Evolutionary conservation across 2,329 filamentous ascomycete genomes (phyloP).

Genomic region (Sphaerostilbella broomeana): DNA sequence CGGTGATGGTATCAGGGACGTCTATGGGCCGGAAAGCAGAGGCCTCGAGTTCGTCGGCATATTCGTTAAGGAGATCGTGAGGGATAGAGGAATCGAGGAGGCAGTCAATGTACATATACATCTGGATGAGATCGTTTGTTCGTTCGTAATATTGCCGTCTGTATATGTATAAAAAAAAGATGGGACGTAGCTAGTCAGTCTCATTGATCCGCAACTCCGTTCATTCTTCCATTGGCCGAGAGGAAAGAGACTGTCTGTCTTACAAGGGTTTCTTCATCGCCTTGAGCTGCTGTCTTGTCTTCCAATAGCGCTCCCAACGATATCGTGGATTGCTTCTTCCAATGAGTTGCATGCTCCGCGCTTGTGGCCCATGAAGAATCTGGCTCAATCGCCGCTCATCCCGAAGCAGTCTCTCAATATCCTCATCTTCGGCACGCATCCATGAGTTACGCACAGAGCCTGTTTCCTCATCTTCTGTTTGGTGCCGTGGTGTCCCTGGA

Average conservation of each 20-base stretch:
- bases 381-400: constrained; percentile 55
- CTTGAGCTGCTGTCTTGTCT: constrained; percentile 66
- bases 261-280: constrained; percentile 65
- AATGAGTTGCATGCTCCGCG: constrained; percentile 79
- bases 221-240: not conserved
- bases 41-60: constrained; percentile 55
- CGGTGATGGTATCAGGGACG: constrained; percentile 68
- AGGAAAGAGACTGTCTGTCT: constrained; percentile 16
- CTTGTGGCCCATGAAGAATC: constrained; percentile 60
- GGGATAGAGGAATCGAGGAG: constrained; percentile 88
- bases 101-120: constrained; percentile 89
- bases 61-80: constrained; percentile 86
- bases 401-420: constrained; percentile 37
- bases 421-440: constrained; percentile 33
- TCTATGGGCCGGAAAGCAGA: constrained; percentile 49
- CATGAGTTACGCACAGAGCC: constrained; percentile 15
- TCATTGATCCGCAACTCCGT: not conserved
- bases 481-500: constrained; percentile 14
- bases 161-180: constrained; percentile 7
- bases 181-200: not conserved
- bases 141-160: constrained; percentile 81
- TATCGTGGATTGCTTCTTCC: constrained; percentile 83
- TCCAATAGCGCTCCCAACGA: constrained; percentile 82
- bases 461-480: constrained; percentile 28
- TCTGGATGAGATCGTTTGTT: constrained; percentile 80